phyloP scores from a whole-genome alignment of 2,329 filamentous ascomycete species.

The Pezicula rhizophila region DNA sequence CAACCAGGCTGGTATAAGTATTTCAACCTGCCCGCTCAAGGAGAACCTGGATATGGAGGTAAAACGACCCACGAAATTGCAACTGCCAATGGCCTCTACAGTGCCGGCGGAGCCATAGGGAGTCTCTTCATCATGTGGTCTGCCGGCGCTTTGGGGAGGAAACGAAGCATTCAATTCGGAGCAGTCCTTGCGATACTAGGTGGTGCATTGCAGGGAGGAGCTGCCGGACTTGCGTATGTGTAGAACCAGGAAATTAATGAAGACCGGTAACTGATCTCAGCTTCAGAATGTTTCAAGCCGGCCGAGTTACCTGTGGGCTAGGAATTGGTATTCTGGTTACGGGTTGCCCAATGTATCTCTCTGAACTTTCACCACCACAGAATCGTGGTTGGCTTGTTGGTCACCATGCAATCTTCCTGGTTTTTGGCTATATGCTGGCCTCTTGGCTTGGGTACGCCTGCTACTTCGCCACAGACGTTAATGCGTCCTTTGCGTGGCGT shows the following conservation, averaged over 20 bases:
- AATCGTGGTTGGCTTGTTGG: constrained; percentile 6
- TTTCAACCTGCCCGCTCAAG: constrained; percentile 38
- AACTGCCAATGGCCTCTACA: constrained; percentile 42
- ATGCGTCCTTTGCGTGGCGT: constrained; percentile 15
- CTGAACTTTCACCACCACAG: constrained; percentile 3
- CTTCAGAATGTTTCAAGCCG: constrained; percentile 34
- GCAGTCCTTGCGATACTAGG: constrained; percentile 38
- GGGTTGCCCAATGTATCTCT: constrained; percentile 4
- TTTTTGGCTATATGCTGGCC: constrained; percentile 29
- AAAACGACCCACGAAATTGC: constrained; percentile 41
- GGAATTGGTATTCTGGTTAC: constrained; percentile 5
- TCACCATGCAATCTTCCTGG: constrained; percentile 22
- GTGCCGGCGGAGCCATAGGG: constrained; percentile 41
- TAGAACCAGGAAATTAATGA: too few relatives aligned
- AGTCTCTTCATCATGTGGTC: constrained; percentile 45
- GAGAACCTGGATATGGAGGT: constrained; percentile 37
- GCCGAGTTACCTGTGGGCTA: constrained; percentile 5
- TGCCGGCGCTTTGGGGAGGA: constrained; percentile 36
- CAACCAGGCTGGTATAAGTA: constrained; percentile 46
- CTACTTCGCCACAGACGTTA: constrained; percentile 1
- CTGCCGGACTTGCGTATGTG: constrained; percentile 36
- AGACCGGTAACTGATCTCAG: background rate
- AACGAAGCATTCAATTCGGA: constrained; percentile 40
- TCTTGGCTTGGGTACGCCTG: constrained; percentile 3
- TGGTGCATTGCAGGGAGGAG: constrained; percentile 39